phyloP scores from a whole-genome alignment of 345 rosid species.

The Eucalyptus sp. region DNA sequence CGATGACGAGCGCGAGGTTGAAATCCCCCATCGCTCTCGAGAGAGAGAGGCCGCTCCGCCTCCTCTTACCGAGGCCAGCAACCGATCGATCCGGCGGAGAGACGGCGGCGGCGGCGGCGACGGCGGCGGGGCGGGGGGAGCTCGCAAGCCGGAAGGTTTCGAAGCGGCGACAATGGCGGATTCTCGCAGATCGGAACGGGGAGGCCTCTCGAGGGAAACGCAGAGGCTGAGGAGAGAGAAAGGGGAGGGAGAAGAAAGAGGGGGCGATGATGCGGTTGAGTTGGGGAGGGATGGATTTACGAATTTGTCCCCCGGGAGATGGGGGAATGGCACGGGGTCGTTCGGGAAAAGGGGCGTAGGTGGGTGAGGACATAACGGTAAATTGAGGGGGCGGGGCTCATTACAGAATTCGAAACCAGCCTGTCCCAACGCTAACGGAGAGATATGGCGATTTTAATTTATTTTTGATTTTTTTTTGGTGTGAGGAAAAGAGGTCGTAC shows the following conservation, averaged over 20 bases:
- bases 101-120: not conserved
- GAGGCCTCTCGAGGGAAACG: not conserved
- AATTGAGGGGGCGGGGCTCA: not conserved
- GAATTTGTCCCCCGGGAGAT: not conserved
- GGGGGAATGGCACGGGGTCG: not conserved
- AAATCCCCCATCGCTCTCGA: constrained; percentile 77
- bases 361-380: not conserved
- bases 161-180: not conserved
- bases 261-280: not conserved
- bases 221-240: not conserved
- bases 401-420: not conserved
- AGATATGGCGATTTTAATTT: not conserved
- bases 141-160: not conserved
- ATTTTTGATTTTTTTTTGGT: not conserved
- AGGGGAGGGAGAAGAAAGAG: not conserved
- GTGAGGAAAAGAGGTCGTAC: not conserved
- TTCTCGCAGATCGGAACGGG: not conserved
- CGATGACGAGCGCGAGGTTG: constrained; percentile 97
- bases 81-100: not conserved
- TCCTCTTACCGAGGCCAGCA: not conserved
- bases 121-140: not conserved
- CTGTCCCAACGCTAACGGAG: not conserved
- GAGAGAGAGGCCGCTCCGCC: not conserved
- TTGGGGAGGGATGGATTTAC: not conserved
- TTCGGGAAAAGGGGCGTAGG: accelerated